Conservation (phyloP, 805 yeast species). For the Lachancea cidri region DNA sequence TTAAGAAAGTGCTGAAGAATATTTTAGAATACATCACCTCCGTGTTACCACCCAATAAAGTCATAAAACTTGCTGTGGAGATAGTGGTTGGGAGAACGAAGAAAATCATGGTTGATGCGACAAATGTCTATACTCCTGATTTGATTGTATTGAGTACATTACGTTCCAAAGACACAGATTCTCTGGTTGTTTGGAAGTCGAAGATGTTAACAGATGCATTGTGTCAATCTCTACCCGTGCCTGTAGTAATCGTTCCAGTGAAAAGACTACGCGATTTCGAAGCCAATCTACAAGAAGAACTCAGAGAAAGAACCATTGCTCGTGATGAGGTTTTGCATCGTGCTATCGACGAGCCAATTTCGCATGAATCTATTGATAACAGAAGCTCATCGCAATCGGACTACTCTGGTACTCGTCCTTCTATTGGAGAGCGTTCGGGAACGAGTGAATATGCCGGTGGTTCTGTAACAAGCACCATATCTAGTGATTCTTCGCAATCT, state of each 20-base stretch:
- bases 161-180: slow-evolving; percentile 22
- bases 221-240: slow-evolving; percentile 25
- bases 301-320: neutral
- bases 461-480: neutral
- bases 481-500: neutral
- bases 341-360: no score
- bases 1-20: slow-evolving; percentile 20
- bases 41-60: slow-evolving; percentile 16
- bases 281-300: slow-evolving; percentile 11
- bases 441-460: neutral
- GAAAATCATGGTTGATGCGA: slow-evolving; percentile 24
- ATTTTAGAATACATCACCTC: slow-evolving; percentile 21
- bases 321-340: no score
- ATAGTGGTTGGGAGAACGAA: slow-evolving; percentile 27
- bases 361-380: neutral
- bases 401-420: neutral
- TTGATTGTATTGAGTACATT: slow-evolving; percentile 24
- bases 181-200: slow-evolving; percentile 24
- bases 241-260: slow-evolving; percentile 28
- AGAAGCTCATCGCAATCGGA: no score
- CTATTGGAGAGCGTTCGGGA: neutral
- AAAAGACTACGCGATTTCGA: slow-evolving; percentile 28
- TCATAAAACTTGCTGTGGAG: slow-evolving; percentile 32
- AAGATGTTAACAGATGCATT: slow-evolving; percentile 22
- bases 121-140: slow-evolving; percentile 32